These are phyloP conservation scores for Quambalaria eucalypti DNA, from an alignment of 1,284 basidiomycete genomes.

Conservation along the genomic window DNA sequence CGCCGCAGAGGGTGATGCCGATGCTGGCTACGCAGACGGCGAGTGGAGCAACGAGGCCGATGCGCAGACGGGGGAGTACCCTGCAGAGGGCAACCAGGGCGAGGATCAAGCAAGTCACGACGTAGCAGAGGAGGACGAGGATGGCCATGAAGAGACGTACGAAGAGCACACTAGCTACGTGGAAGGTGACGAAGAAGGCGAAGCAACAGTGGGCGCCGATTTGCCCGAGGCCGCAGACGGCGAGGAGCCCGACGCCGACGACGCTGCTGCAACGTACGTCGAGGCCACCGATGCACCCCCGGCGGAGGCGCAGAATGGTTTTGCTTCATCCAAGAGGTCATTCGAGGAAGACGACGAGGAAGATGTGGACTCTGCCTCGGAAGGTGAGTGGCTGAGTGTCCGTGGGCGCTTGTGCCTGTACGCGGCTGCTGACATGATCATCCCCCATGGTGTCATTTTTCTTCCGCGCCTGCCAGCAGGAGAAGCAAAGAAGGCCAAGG, in stretches of 20 bases:
- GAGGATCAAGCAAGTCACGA: not conserved
- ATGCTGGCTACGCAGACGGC: constrained; percentile 8
- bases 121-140: not conserved
- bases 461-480: not conserved
- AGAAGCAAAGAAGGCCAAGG: not conserved
- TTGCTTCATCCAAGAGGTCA: not conserved
- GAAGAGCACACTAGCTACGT: not conserved
- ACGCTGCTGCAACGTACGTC: not conserved
- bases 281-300: not conserved
- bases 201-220: too few relatives aligned
- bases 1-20: not conserved
- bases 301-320: not conserved
- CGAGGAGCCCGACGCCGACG: not conserved
- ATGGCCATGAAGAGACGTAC: not conserved
- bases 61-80: constrained; percentile 5
- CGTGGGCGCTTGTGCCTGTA: not conserved
- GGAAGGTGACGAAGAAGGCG: not conserved
- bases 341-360: not conserved
- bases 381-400: not conserved
- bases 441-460: too few relatives aligned
- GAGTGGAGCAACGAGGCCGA: constrained; percentile 18
- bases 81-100: not conserved
- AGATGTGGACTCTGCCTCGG: not conserved
- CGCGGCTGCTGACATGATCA: not conserved
- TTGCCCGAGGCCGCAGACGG: not conserved